Conservation (phyloP, 495 filamentous ascomycete species). For the Rusavskia elegans region DNA sequence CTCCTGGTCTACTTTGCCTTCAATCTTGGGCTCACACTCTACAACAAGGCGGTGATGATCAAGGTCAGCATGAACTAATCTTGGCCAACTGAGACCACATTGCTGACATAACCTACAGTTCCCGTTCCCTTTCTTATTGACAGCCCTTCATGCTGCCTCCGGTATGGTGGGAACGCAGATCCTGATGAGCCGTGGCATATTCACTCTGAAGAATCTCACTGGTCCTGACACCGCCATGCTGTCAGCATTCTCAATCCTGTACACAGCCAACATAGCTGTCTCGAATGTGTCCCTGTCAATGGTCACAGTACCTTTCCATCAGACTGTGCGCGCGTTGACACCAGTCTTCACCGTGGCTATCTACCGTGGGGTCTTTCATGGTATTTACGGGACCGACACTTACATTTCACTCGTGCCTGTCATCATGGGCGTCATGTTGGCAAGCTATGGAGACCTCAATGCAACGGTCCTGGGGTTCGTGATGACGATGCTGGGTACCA, state of each 20-base stretch:
- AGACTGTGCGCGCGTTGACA: conserved; percentile 38
- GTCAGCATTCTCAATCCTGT: conserved; percentile 35
- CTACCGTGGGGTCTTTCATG: conserved; percentile 29
- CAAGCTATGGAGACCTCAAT: conserved; percentile 41
- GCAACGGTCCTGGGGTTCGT: conserved; percentile 33
- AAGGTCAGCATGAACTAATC: conserved; percentile 18
- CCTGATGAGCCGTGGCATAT: conserved; percentile 25
- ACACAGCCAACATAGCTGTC: conserved; percentile 42
- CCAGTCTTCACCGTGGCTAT: conserved; percentile 38
- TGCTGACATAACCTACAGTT: conserved; percentile 1
- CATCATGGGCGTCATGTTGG: conserved; percentile 33
- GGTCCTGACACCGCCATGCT: conserved; percentile 27
- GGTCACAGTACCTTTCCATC: conserved; percentile 42
- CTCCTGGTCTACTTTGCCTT: conserved; percentile 33
- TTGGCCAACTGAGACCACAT: neutral
- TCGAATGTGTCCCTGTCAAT: conserved; percentile 25
- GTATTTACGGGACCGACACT: conserved; percentile 28
- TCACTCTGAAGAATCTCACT: conserved; percentile 27
- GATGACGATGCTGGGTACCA: conserved; percentile 33
- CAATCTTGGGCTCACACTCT: conserved; percentile 36
- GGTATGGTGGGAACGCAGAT: conserved; percentile 30
- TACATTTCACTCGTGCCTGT: conserved; percentile 41
- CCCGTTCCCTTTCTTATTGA: conserved; percentile 37
- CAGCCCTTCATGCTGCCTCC: conserved; percentile 34
- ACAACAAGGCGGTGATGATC: conserved; percentile 37